Percentiles rank a stretch among this genome's conserved stretches.
These are phyloP conservation scores for Passalora sequoiae DNA, from an alignment of 2,329 filamentous ascomycete genomes.

Conservation along the genomic window DNA sequence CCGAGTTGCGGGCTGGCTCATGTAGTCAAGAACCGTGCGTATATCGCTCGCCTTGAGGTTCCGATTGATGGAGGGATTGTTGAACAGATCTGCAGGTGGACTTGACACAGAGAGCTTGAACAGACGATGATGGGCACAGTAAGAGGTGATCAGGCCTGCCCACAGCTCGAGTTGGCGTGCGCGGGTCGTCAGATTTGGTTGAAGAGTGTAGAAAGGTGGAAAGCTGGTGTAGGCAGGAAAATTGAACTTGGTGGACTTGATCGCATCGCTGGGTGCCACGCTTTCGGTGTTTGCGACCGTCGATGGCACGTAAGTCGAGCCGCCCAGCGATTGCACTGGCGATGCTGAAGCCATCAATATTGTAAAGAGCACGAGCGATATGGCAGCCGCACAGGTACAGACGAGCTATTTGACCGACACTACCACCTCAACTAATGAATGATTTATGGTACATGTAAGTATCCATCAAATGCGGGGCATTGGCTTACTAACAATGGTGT, in stretches of 20 bases:
- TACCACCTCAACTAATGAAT: too few relatives aligned
- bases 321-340: constrained; percentile 13
- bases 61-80: constrained; percentile 42
- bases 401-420: not conserved
- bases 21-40: constrained; percentile 52
- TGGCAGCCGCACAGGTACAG: not conserved
- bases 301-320: constrained; percentile 7
- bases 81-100: constrained; percentile 47
- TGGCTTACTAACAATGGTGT: too few relatives aligned
- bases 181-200: constrained; percentile 67
- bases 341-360: constrained; percentile 5
- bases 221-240: constrained; percentile 60
- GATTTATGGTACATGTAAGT: too few relatives aligned
- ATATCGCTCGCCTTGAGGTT: constrained; percentile 50
- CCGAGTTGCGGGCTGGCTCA: constrained; percentile 47
- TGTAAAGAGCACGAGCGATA: not conserved
- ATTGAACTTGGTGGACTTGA: constrained; percentile 27
- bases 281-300: not conserved
- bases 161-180: constrained; percentile 77
- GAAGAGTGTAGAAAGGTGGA: constrained; percentile 79
- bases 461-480: constrained; percentile 5
- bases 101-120: constrained; percentile 67
- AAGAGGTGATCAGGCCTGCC: constrained; percentile 77
- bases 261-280: not conserved
- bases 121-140: constrained; percentile 71